A percentile compares a stretch with the other conserved stretches of the same genome.
Conservation (phyloP, 1,284 basidiomycete species). For the Sphaerobolus stellatus region DNA sequence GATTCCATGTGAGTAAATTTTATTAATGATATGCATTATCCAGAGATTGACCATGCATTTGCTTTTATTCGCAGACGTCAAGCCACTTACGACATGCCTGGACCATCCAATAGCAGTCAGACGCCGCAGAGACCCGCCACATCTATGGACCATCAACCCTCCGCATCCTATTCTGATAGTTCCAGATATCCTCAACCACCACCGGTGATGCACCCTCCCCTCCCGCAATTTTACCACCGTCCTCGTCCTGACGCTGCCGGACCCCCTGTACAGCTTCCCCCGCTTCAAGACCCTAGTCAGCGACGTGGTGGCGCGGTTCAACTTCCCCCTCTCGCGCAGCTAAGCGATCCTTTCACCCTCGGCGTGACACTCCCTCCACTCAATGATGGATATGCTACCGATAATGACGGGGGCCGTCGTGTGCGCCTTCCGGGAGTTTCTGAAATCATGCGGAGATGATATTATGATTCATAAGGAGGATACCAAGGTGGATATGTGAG, state of each 20-base stretch:
- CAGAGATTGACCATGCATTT: too few species aligned
- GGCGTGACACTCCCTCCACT: constrained; percentile 6
- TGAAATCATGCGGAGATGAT: too few species aligned
- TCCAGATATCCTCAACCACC: neutral
- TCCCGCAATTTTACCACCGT: neutral
- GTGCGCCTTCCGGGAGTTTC: constrained; percentile 9
- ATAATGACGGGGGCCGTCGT: constrained; percentile 3
- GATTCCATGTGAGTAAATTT: too few species aligned
- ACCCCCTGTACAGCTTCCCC: constrained; percentile 2
- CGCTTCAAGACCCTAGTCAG: too few species aligned
- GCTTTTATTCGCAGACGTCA: too few species aligned
- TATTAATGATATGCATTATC: too few species aligned
- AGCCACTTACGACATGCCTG: too few species aligned
- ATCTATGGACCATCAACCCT: constrained; percentile 3
- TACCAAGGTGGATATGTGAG: too few species aligned
- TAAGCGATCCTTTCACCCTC: neutral
- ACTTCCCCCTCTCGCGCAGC: neutral
- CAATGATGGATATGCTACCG: constrained; percentile 12
- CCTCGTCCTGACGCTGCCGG: neutral
- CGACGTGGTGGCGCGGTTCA: too few species aligned
- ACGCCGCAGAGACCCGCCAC: constrained; percentile 6
- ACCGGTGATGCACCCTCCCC: constrained; percentile 2
- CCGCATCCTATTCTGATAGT: neutral
- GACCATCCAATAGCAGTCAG: neutral
- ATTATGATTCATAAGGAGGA: too few species aligned